A percentile compares a stretch with the other conserved stretches of the same genome.
Evolutionary conservation across 495 filamentous ascomycete genomes (phyloP).

Genomic region (Tetracladium marchalianum): DNA sequence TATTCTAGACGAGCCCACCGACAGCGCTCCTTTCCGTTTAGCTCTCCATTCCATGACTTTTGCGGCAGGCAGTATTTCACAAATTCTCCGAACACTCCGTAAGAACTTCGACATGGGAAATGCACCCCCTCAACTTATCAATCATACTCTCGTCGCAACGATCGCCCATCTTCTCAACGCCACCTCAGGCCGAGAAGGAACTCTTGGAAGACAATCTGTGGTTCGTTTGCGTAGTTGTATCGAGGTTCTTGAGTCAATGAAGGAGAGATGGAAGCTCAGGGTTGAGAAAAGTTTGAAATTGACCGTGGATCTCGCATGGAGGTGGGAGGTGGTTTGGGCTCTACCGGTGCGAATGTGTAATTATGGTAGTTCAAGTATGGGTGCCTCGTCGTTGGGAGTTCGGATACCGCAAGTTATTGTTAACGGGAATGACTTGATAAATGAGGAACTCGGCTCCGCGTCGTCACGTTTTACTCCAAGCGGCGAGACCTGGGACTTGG

Average conservation of each 20-base stretch:
- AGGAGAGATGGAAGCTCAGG: not conserved
- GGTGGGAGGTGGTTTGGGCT: conserved; percentile 6
- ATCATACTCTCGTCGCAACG: conserved; percentile 1
- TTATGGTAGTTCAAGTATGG: too few species aligned
- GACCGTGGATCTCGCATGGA: not conserved
- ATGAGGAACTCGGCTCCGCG: too few species aligned
- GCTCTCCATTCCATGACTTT: not conserved
- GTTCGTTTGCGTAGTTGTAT: not conserved
- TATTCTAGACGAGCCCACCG: not conserved
- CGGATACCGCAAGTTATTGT: too few species aligned
- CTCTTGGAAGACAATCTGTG: not conserved
- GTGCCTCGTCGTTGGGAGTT: too few species aligned
- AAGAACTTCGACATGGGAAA: not conserved
- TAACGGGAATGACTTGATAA: too few species aligned
- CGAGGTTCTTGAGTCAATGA: not conserved
- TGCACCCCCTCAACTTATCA: not conserved
- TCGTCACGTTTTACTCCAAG: too few species aligned
- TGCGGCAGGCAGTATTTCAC: not conserved
- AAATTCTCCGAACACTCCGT: not conserved
- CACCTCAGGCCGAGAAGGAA: not conserved
- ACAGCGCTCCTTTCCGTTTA: not conserved
- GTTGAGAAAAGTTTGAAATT: not conserved
- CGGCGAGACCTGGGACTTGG: too few species aligned
- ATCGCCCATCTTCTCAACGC: conserved; percentile 3
- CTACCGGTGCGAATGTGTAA: too few species aligned